A percentile compares a stretch with the other conserved stretches of the same genome.
Conservation (phyloP, 2,329 filamentous ascomycete species). For the Pseudogymnoascus sp. region DNA sequence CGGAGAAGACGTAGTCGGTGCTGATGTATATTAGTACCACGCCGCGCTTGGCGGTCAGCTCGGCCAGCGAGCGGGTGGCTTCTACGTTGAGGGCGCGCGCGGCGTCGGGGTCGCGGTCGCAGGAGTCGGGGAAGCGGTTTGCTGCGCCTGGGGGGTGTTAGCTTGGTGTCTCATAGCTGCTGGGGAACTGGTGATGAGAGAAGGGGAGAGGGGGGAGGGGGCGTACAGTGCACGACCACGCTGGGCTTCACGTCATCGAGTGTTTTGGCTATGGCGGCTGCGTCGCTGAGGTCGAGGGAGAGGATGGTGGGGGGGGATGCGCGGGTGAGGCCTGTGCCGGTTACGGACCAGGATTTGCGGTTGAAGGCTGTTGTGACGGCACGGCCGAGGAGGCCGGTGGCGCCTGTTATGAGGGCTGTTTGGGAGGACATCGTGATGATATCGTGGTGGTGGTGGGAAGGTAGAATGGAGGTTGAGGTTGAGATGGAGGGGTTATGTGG, state of each 20-base stretch:
- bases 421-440: slow-evolving; percentile 26
- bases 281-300: slow-evolving; percentile 27
- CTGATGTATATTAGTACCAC: slow-evolving; percentile 69
- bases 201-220: background rate
- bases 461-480: background rate
- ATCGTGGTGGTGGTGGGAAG: slow-evolving; percentile 11
- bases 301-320: slow-evolving; percentile 62
- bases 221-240: slow-evolving; percentile 73
- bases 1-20: slow-evolving; percentile 74
- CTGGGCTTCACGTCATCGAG: slow-evolving; percentile 53
- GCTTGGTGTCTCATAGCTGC: slow-evolving; percentile 11
- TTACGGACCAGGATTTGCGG: slow-evolving; percentile 57
- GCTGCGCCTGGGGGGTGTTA: slow-evolving; percentile 56
- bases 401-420: slow-evolving; percentile 70
- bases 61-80: slow-evolving; percentile 59
- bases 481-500: background rate
- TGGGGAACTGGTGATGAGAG: background rate
- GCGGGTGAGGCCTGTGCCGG: slow-evolving; percentile 66
- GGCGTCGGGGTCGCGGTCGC: slow-evolving; percentile 68
- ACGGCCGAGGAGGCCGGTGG: slow-evolving; percentile 74
- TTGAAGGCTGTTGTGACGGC: slow-evolving; percentile 68
- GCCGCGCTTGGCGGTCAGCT: slow-evolving; percentile 52
- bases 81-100: slow-evolving; percentile 67
- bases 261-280: slow-evolving; percentile 38
- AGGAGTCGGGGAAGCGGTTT: slow-evolving; percentile 80